phyloP scores from a whole-genome alignment of 257 asterid species.

The Marsdenia floribunda region DNA sequence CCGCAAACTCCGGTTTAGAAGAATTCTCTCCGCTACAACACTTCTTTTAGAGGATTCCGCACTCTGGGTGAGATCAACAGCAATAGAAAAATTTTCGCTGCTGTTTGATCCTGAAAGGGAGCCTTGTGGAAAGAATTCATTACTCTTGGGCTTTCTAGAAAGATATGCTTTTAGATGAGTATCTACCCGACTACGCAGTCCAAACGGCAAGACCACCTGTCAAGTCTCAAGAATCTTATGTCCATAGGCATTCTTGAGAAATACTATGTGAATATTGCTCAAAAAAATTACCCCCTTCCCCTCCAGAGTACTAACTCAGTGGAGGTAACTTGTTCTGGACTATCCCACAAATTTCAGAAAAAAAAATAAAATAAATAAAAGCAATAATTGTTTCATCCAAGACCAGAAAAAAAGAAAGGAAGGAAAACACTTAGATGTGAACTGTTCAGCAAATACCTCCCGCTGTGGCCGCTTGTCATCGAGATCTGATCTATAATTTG shows the following conservation, averaged over 20 bases:
- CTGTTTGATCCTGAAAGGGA: conserved; percentile 31
- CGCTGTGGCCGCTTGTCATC: conserved; percentile 90
- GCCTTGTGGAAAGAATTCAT: conserved; percentile 33
- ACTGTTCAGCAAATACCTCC: conserved; percentile 49
- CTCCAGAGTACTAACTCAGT: background rate
- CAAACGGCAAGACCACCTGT: conserved; percentile 62
- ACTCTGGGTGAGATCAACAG: conserved; percentile 37
- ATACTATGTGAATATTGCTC: background rate
- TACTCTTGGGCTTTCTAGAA: conserved; percentile 52
- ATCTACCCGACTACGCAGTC: conserved; percentile 50
- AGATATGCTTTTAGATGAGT: conserved; percentile 58
- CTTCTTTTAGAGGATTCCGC: conserved; percentile 51
- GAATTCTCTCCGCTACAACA: conserved; percentile 61
- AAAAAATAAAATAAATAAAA: background rate
- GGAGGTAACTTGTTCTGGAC: background rate
- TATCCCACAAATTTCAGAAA: background rate
- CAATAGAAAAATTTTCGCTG: conserved; percentile 23
- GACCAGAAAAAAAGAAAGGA: background rate
- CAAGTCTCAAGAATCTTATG: conserved; percentile 13
- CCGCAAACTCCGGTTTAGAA: conserved; percentile 52
- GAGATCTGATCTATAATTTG: conserved; percentile 90
- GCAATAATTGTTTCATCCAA: background rate
- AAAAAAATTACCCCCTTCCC: background rate
- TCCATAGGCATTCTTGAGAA: background rate
- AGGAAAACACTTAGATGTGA: conserved; percentile 10